Base-by-base conservation (phyloP, 2,329 filamentous ascomycete genomes). In the Exophiala sp. region DNA sequence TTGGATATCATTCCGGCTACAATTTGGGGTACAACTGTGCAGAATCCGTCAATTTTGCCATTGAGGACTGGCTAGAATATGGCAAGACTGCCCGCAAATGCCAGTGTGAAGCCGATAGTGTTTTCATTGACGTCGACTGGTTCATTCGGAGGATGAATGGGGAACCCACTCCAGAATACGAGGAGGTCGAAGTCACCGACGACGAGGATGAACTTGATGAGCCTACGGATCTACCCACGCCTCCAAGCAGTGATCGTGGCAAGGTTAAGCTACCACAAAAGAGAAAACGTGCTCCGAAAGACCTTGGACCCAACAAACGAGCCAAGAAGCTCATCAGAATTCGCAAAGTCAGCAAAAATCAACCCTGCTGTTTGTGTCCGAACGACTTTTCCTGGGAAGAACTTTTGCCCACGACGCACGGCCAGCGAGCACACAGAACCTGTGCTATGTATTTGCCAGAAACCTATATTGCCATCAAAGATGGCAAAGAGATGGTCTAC, bases 21-120 rank as follows among this genome's bases (percentile, higher is more conserved):
- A 99, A 99, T 65, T 77, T 99, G 35, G 94, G 95, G 12, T 99
- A 99, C 75, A 99, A 99, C 69, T 99, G 94, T 71, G 94, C 94
- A 24, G 94, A 99, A 69, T 96, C 94, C 6, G 94, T 99, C 74
- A 99, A 99, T 69, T 99, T 99, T 70, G 94, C 92, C 4, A 85
- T 95, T 7, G 91, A 96, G 62, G 87, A 89, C 29, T 99, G 94
- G 94, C 75, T 99, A 42, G 87, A 95, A 47, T 96, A 94, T 77
- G 94, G 91, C 18, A 89, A 91, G 65, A 91, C 96, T 63, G 94
- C 94, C 12, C 96, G 96, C 73, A 95, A 94, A 70, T 99, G 94
- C 72, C 87, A 97, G 66, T 99, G 94, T 68, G 91, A 96, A 61
- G 85, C 95, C 56, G 94, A 99, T 75, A 97, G 92, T 65, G 94